Evolutionary conservation across 2,329 filamentous ascomycete genomes (phyloP), one percentile per base, ranked within the genome.

Genomic region (Pseudogymnoascus sp.): DNA sequence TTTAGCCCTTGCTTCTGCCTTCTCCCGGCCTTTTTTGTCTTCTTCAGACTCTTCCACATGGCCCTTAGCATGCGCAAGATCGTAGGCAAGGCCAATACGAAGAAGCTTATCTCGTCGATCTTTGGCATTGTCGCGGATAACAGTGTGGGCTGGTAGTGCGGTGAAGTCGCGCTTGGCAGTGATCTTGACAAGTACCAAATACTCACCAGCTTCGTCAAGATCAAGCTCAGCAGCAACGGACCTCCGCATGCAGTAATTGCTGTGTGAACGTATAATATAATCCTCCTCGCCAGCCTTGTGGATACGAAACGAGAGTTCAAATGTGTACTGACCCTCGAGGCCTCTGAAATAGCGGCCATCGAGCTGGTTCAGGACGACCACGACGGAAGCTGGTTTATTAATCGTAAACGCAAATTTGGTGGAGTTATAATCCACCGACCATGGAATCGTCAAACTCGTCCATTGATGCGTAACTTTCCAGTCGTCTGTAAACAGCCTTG

Each of bases 321-420:
- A 80, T 6, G 42, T 65, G 65, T 87, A 87, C 70, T 86, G 82
- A 8, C 85, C 85, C 35, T 81, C 76, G 0, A 87, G 77, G 3
- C 84, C 85, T 65, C 80, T 80, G 71, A 85, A 88, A 70, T 87
- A 88, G 21, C 85, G 78, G 33, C 79, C 77, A 69, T 88, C 84
- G 17, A 87, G 80, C 73, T 88, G 84, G 4, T 83, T 83, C 1
- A 87, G 76, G 0, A 85, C 82, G 3, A 87, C 71, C 17, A 87
- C 81, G 1, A 87, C 76, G 0, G 84, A 83, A 0, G 83, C 83
- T 35, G 83, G 77, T 61, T 82, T 79, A 19, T 79, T 79, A 7
- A 87, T 72, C 57, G 78, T 79, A 70, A 87, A 80, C 64, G 82
- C 78, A 70, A 87, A 87, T 69, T 84, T 85, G 62, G 74, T 77